Evolutionary conservation across 2,329 filamentous ascomycete species (phyloP), one percentile per base, ranked within the genome.

Genomic region (Cladosporium sp.): DNA sequence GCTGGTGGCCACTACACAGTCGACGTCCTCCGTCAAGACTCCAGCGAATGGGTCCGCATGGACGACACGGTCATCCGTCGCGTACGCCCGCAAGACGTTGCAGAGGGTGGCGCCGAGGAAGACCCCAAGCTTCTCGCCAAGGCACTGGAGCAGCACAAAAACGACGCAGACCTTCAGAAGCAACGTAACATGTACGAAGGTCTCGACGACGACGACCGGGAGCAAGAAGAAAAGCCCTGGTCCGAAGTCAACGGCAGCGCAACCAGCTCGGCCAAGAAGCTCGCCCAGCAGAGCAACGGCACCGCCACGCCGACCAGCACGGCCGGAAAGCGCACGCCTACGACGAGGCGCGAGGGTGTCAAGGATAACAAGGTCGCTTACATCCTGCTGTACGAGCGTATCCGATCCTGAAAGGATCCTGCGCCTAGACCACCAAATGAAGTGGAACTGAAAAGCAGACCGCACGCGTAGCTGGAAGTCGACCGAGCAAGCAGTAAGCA

Each of bases 281-380:
- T 86, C 78, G 71, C 43, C 64, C 59, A 54, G 19, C 56, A 54
- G 20, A 79, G 79, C 49, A 93, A 91, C 61, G 63, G 64, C 40
- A 76, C 74, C 19, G 70, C 74, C 37, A 84, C 77, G 7, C 76
- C 77, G 39, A 71, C 70, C 41, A 63, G 57, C 43, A 74, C 74
- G 18, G 71, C 75, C 27, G 70, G 72, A 57, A 69, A 72, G 75
- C 63, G 72, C 73, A 70, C 70, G 76, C 72, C 78, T 81, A 80
- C 73, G 58, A 71, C 72, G 52, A 61, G 56, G 50, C 61, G 56
- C 43, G 60, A 65, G 32, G 78, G 77, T 15, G 70, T 88, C 65
- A 89, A 89, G 70, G 92, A 97, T 69, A 96, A 92, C 77, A 96
- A 95, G 77, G 92, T 96, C 52, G 93, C 93, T 3, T 99, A 99